phyloP scores from a whole-genome alignment of 2,329 filamentous ascomycete genomes.

The Aureobasidium sp. region DNA sequence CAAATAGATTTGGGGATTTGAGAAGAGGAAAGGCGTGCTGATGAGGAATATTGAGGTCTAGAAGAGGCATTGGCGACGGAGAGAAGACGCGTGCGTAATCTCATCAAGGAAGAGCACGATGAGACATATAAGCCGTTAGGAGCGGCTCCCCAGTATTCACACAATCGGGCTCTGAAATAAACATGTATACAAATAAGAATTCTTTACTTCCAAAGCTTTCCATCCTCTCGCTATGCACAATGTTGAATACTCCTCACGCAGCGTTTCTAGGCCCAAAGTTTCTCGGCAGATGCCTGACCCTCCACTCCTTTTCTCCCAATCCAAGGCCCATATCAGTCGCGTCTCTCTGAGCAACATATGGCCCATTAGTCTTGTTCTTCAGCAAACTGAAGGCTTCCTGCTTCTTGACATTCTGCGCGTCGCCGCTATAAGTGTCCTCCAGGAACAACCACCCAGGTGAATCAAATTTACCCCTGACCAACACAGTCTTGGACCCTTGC shows the following conservation, averaged over 20 bases:
- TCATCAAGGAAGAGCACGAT: not conserved
- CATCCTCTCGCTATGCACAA: too few species aligned
- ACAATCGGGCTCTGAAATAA: not conserved
- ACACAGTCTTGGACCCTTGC: conserved; percentile 58
- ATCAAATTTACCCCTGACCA: conserved; percentile 76
- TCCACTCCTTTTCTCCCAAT: conserved; percentile 21
- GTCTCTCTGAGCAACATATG: conserved; percentile 20
- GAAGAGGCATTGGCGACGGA: not conserved
- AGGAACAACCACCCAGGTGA: conserved; percentile 75
- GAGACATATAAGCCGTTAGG: conserved; percentile 20
- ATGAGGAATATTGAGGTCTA: not conserved
- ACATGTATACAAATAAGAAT: conserved; percentile 6
- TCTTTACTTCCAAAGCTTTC: not conserved
- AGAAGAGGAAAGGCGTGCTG: not conserved
- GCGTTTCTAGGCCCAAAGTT: conserved; percentile 5
- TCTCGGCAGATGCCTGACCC: conserved; percentile 20
- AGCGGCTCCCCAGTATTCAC: conserved; percentile 12
- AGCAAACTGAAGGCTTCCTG: conserved; percentile 33
- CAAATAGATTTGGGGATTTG: conserved; percentile 50
- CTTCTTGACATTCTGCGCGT: conserved; percentile 23
- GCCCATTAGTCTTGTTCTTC: conserved; percentile 29
- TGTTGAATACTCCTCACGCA: not conserved
- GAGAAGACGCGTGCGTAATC: not conserved
- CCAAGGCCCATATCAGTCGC: not conserved
- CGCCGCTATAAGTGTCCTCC: conserved; percentile 61